Percentiles rank a stretch among this genome's conserved stretches.
phyloP scores from a whole-genome alignment of 805 yeast species.

The Schizosaccharomyces osmophilus region DNA sequence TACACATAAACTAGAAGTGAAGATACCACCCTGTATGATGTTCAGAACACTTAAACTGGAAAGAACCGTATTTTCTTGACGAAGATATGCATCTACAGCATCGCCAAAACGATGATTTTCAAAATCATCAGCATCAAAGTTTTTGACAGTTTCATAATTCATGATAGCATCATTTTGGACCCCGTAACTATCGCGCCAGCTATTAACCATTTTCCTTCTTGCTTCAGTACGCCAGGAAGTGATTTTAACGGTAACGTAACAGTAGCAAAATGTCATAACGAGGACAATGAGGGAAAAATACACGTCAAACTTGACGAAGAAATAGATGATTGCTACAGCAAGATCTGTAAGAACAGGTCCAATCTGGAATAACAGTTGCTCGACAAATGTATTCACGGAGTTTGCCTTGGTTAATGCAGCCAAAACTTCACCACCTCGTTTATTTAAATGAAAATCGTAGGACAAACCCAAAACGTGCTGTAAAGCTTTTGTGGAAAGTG shows the following conservation, averaged over 20 bases:
- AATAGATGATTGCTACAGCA: conserved; percentile 6
- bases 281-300: conserved; percentile 5
- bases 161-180: conserved; percentile 6
- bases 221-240: conserved; percentile 3
- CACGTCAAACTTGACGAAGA: conserved; percentile 5
- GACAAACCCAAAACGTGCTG: conserved; percentile 6
- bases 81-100: conserved; percentile 4
- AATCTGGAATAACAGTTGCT: conserved; percentile 6
- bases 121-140: conserved; percentile 7
- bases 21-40: conserved; percentile 6
- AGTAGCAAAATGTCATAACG: conserved; percentile 4
- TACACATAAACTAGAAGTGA: conserved; percentile 5
- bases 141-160: conserved; percentile 7
- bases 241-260: conserved; percentile 5
- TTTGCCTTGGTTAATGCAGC: conserved; percentile 5
- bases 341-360: conserved; percentile 6
- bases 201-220: conserved; percentile 4
- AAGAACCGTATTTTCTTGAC: conserved; percentile 3
- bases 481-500: conserved; percentile 5
- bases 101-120: conserved; percentile 6
- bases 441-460: conserved; percentile 6
- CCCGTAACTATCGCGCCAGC: conserved; percentile 2
- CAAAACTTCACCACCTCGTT: conserved; percentile 5
- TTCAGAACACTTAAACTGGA: conserved; percentile 3
- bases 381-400: conserved; percentile 6